Evolutionary conservation across 2,329 filamentous ascomycete species (phyloP), one percentile per base, ranked within the genome.

Genomic region (Phyllosticta citribraziliensis): DNA sequence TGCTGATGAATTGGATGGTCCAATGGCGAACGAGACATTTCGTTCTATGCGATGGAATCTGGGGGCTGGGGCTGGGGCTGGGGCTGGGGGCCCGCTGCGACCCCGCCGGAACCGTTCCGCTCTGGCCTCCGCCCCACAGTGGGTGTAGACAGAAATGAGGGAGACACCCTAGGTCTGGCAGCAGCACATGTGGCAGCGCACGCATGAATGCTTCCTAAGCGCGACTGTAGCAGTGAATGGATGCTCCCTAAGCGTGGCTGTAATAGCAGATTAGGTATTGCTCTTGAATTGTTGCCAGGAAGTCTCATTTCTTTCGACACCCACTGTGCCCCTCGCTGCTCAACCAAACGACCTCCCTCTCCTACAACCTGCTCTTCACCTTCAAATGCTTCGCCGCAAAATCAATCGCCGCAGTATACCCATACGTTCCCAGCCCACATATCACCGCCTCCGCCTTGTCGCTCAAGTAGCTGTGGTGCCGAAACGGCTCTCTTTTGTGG

Each of bases 361-460:
- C 19, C 40, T 47, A 47, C 40, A n/a, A 47, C 52, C 52, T 27
- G n/a, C 19, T 19, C 19, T 20, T 27, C 5, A 55, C 11, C 59
- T 70, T 68, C 14, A 75, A 65, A 62, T 68, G 60, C 61, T 66
- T 71, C 24, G 71, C 71, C 3, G 73, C 74, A 66, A 73, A 78
- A 52, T 76, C 73, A 58, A 80, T 73, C 8, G 77, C 76, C 57
- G 75, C 76, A 22, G 73, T 76, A 63, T 80, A 80, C 4, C 78
- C 78, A 70, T 71, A 79, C 0, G 74, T 71, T 0, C 78, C 77
- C 70, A 92, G 66, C 0, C 88, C 88, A 66, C 85, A 87, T 62
- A 93, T 85, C 9, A 91, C 84, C 0, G 84, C 88, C 25, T 82
- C 81, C 0, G 88, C 88, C 77, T 91, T 91, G 70, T 92, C 88